Evolutionary conservation across 495 filamentous ascomycete genomes (phyloP).

Genomic region (Apiosordaria backusii): DNA sequence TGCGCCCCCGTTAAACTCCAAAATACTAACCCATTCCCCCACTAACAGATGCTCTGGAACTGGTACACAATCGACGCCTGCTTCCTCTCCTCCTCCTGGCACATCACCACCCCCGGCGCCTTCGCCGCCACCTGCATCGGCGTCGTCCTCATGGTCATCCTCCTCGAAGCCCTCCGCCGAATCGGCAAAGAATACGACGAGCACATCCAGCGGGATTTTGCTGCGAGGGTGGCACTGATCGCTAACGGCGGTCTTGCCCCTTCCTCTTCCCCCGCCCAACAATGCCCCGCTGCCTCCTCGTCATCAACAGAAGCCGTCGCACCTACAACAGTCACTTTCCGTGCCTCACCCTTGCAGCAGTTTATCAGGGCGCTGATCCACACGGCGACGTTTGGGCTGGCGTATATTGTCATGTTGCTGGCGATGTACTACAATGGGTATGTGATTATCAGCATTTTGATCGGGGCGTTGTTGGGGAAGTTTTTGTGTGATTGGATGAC

Average conservation of each 20-base stretch:
- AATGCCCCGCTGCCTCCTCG: not conserved
- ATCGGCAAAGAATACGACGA: constrained; percentile 53
- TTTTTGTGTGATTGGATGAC: constrained; percentile 46
- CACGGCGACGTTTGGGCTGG: constrained; percentile 49
- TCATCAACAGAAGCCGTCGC: constrained; percentile 1
- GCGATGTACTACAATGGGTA: constrained; percentile 57
- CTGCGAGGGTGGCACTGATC: constrained; percentile 25
- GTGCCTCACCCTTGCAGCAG: constrained; percentile 48
- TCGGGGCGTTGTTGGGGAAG: constrained; percentile 49
- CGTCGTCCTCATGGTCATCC: constrained; percentile 51
- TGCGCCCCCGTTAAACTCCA: not conserved
- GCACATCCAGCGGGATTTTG: constrained; percentile 41
- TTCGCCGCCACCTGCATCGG: constrained; percentile 59
- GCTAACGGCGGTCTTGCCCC: not conserved
- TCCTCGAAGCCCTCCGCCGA: constrained; percentile 51
- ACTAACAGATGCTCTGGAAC: constrained; percentile 55
- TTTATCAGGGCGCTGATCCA: constrained; percentile 47
- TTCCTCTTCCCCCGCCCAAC: not conserved
- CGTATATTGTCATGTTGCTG: constrained; percentile 56
- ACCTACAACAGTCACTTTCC: constrained; percentile 34
- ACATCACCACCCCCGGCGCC: constrained; percentile 42
- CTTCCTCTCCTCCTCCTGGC: constrained; percentile 49
- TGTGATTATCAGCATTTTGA: constrained; percentile 54
- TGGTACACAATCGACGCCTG: constrained; percentile 54
- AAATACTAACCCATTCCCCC: not conserved